A percentile compares a stretch with the other conserved stretches of the same genome.
These are phyloP conservation scores for Prototheca stagnorum DNA, from an alignment of 163 green algal genomes.

Conservation along the genomic window DNA sequence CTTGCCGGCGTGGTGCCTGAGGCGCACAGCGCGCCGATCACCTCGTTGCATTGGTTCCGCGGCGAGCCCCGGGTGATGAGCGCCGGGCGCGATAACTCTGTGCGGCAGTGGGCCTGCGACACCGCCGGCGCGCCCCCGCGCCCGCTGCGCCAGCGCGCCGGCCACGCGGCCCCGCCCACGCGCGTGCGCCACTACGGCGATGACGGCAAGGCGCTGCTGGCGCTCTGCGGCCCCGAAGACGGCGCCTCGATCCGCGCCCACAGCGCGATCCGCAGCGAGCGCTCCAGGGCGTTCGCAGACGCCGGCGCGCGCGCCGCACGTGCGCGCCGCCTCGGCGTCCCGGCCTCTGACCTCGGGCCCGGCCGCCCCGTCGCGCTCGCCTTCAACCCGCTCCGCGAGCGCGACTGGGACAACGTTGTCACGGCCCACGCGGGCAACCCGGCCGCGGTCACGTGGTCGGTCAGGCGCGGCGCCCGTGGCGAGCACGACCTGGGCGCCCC, in stretches of 20 bases:
- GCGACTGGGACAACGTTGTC: slow-evolving; percentile 90
- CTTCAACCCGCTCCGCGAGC: slow-evolving; percentile 63
- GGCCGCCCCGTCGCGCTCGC: slow-evolving; percentile 38
- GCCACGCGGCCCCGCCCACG: slow-evolving; percentile 66
- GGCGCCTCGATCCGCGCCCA: slow-evolving; percentile 83
- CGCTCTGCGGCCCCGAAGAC: slow-evolving; percentile 21
- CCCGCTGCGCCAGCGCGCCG: slow-evolving; percentile 73
- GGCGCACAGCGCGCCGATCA: slow-evolving; percentile 41
- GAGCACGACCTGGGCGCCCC: slow-evolving; percentile 62
- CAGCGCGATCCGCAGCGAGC: slow-evolving; percentile 75
- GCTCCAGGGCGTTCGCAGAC: slow-evolving; percentile 77
- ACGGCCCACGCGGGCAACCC: slow-evolving; percentile 74
- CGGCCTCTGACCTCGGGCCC: slow-evolving; percentile 62
- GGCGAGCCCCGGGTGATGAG: slow-evolving; percentile 79
- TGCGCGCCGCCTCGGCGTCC: slow-evolving; percentile 45
- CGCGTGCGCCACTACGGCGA: slow-evolving; percentile 41
- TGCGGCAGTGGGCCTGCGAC: slow-evolving; percentile 75
- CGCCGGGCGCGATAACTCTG: slow-evolving; percentile 65
- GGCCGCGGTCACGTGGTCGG: slow-evolving; percentile 74
- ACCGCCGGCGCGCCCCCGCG: slow-evolving; percentile 24
- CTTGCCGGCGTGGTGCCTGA: slow-evolving; percentile 62
- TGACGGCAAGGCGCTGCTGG: slow-evolving; percentile 41
- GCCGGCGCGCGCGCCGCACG: slow-evolving; percentile 59
- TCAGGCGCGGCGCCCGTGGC: slow-evolving; percentile 36
- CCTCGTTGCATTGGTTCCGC: slow-evolving; percentile 19